phyloP scores from a whole-genome alignment of 208 protist species.

The Wallacemonas sp. region DNA sequence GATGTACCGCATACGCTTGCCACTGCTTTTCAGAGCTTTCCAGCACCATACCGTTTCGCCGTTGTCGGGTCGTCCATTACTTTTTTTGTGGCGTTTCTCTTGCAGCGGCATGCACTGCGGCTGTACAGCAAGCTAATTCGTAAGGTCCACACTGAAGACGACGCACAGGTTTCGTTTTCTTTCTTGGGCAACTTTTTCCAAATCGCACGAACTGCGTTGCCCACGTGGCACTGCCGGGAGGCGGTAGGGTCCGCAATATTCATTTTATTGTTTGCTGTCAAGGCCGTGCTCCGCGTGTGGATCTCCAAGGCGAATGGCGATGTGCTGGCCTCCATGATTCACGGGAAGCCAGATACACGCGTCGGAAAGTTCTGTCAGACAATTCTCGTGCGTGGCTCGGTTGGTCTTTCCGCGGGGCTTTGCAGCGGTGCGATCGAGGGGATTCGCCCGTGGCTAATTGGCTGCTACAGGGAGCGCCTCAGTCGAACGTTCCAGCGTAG shows the following conservation, averaged over 20 bases:
- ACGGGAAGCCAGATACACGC: slow-evolving; percentile 44
- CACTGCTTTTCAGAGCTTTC: slow-evolving; percentile 3
- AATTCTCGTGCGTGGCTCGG: slow-evolving; percentile 44
- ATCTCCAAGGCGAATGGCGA: slow-evolving; percentile 63
- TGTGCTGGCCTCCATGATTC: slow-evolving; percentile 69
- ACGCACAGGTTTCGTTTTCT: slow-evolving; percentile 49
- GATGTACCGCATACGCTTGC: background rate
- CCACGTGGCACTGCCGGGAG: slow-evolving; percentile 74
- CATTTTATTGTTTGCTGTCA: slow-evolving; percentile 79
- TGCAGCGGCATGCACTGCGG: slow-evolving; percentile 55
- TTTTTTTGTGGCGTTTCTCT: slow-evolving; percentile 27
- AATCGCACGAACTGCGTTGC: slow-evolving; percentile 61
- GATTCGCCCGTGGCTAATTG: slow-evolving; percentile 81
- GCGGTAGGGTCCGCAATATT: slow-evolving; percentile 61
- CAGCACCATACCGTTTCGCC: slow-evolving; percentile 4
- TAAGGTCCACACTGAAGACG: slow-evolving; percentile 58
- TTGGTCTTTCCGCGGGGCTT: slow-evolving; percentile 42
- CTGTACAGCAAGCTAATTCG: slow-evolving; percentile 34
- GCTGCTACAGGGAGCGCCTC: slow-evolving; percentile 78
- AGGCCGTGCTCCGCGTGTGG: slow-evolving; percentile 70
- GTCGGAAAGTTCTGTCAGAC: slow-evolving; percentile 44
- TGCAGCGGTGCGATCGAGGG: slow-evolving; percentile 70
- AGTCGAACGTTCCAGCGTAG: slow-evolving; percentile 72
- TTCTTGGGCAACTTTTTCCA: slow-evolving; percentile 65
- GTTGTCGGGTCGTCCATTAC: slow-evolving; percentile 14